Conservation (phyloP, 345 rosid genomes). For the Laguncularia racemosa region DNA sequence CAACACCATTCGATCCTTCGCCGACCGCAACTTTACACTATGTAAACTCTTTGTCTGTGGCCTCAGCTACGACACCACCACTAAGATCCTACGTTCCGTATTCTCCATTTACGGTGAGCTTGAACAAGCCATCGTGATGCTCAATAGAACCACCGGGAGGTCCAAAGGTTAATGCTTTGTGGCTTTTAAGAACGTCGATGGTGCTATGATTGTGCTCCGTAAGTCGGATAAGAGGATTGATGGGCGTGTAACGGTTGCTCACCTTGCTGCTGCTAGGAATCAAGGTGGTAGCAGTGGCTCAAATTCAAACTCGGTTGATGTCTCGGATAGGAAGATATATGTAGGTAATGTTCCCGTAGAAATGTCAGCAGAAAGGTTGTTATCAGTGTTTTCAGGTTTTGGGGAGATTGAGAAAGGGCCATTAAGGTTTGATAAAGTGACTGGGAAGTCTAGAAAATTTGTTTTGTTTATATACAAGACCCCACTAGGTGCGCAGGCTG, state of each 20-base stretch:
- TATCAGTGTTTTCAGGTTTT: slow-evolving; percentile 18
- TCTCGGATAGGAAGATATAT: slow-evolving; percentile 31
- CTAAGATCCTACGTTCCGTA: slow-evolving; percentile 45
- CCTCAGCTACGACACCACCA: slow-evolving; percentile 75
- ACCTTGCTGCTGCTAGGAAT: slow-evolving; percentile 70
- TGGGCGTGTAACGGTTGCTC: slow-evolving; percentile 63
- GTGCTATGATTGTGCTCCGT: slow-evolving; percentile 12
- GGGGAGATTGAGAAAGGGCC: slow-evolving; percentile 66
- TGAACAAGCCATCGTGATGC: slow-evolving; percentile 36
- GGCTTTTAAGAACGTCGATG: slow-evolving; percentile 13
- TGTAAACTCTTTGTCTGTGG: slow-evolving; percentile 83
- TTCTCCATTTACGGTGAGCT: slow-evolving; percentile 65
- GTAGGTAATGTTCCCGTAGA: slow-evolving; percentile 31
- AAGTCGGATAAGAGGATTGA: slow-evolving; percentile 40
- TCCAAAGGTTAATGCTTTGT: slow-evolving; percentile 21
- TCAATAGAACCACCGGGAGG: slow-evolving; percentile 19
- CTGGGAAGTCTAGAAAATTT: slow-evolving; percentile 76
- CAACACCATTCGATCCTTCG: slow-evolving; percentile 37
- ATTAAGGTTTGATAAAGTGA: slow-evolving; percentile 73
- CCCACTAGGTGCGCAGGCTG: slow-evolving; percentile 67
- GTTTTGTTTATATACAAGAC: slow-evolving; percentile 82
- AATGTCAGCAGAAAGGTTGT: slow-evolving; percentile 24
- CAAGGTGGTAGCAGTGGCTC: neutral
- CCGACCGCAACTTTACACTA: slow-evolving; percentile 55
- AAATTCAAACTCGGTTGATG: slow-evolving; percentile 28